Base-by-base conservation (phyloP, 2,329 filamentous ascomycete species). In the Phoma herbarum region DNA sequence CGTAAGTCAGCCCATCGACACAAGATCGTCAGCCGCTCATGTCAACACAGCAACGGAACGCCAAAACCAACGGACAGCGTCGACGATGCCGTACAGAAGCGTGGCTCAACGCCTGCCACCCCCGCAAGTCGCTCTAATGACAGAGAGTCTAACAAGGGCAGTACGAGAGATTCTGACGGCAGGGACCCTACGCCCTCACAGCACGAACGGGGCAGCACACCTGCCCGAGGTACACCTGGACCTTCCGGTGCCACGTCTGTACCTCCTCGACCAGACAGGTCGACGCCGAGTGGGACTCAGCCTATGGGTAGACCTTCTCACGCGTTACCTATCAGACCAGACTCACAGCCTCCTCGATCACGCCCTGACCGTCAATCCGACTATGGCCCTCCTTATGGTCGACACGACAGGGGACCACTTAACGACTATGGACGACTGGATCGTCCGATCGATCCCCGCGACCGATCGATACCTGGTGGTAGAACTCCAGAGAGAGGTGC, bases 281-380 rank as follows among this genome's bases (percentile, higher is more conserved):
- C 73, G 57, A 64, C 69, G 26, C 60, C 65, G 9, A 60, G 49
- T 20, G 75, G 77, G 47, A 55, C 62, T n/a, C 52, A 68, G 23
- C 60, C 66, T 37, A 55, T 63, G 41, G 63, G 67, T 23, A 72
- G 75, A 56, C 59, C 66, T 45, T 67, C 76, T 26, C 80, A 80
- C 62, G 74, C 75, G 16, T 76, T 89, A 7, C 87, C 87, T 1
- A 86, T 77, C 52, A 81, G 86, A 53, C 86, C 86, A 16, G 85
- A 88, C 62, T 81, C 86, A 11, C 85, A 84, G 8, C 84, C 84
- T 44, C 81, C 82, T 0, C 79, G 80, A 23, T 45, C 62, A 20
- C 70, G 75, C 35, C 69, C 69, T 26, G 76, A 78, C 25, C 74
- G 75, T 20, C 64, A 63, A 20, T 35, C 62, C 16, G 71, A 75